A percentile compares a stretch with the other conserved stretches of the same genome.
Conservation (phyloP, 352 stramenopile species). For the Chrysophaeum taylorii region DNA sequence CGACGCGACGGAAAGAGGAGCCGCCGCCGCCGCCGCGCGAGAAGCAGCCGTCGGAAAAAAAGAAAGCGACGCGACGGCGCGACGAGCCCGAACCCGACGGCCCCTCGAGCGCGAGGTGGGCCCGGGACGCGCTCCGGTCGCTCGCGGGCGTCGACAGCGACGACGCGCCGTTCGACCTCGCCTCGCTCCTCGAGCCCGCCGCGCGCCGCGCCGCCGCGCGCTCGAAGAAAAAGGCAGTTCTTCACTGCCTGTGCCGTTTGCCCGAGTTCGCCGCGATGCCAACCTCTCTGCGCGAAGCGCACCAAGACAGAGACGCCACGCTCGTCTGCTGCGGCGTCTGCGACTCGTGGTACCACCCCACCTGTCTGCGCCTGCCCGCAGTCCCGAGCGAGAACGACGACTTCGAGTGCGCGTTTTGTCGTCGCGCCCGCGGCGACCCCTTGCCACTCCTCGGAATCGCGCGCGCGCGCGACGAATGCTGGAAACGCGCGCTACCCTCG, state of each 20-base stretch:
- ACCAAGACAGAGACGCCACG: background rate
- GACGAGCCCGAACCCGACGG: background rate
- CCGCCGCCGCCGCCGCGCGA: too few relatives aligned
- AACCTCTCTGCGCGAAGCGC: too few relatives aligned
- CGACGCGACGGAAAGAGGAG: background rate
- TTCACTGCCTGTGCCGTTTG: slow-evolving; percentile 10
- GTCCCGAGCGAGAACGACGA: background rate
- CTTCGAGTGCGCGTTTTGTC: background rate
- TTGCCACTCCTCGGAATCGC: background rate
- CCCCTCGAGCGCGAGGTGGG: background rate
- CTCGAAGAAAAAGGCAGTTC: background rate
- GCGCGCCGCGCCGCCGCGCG: background rate
- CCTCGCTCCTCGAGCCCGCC: background rate
- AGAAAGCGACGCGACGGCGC: background rate
- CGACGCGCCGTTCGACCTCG: background rate
- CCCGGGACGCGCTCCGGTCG: background rate
- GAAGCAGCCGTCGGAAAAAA: too few relatives aligned
- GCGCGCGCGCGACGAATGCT: background rate
- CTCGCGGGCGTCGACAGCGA: background rate
- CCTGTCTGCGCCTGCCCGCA: background rate
- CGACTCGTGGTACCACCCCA: background rate
- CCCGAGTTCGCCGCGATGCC: background rate
- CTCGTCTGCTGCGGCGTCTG: background rate
- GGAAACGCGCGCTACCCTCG: background rate
- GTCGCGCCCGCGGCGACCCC: background rate